Evolutionary conservation across 805 yeast species (phyloP), one percentile per base, ranked within the genome.

Genomic region (Saturnispora galanensis): DNA sequence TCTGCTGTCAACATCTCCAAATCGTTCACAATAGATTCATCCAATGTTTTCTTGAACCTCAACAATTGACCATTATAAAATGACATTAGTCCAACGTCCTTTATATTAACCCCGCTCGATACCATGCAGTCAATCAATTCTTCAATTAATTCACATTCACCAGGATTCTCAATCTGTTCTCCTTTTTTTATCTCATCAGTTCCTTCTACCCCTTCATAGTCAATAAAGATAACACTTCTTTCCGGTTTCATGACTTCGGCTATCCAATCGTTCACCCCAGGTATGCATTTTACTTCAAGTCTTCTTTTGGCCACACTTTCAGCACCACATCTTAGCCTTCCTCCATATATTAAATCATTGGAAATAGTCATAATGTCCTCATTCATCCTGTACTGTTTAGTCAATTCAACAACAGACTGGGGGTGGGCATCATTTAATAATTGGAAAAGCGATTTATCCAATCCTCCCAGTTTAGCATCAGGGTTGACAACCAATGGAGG

Each of bases 1-100:
- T 93, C 99, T 0, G 97, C 97, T 0, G 99, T 93, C 46, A 90
- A 67, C 30, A 85, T 71, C 52, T 93, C 97, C 29, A 93, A 63
- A 1, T 68, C 73, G 8, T 65, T 39, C 29, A 35, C 30, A 8
- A 41, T 31, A 30, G 30, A n/a, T 6, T 32, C 26, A 10, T 36
- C 21, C 10, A 43, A 17, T 10, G 11, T 21, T 21, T 60, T 59
- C 38, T 57, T 52, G 35, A 83, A 62, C n/a, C 71, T 57, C 30
- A 71, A 58, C 30, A 88, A 62, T 58, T 93, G 99, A 0, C 89
- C 86, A 33, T 94, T 69, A 60, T 93, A 90, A 43, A 87, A 76
- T 0, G 97, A 81, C 79, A 93, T 86, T 0, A 93, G 79, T 6
- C 98, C 98, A 46, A 90, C 80, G 21, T 74, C 67, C 1, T 65